Evolutionary conservation across 2,329 filamentous ascomycete genomes (phyloP).

Genomic region (Thermomyces lanuginosus): DNA sequence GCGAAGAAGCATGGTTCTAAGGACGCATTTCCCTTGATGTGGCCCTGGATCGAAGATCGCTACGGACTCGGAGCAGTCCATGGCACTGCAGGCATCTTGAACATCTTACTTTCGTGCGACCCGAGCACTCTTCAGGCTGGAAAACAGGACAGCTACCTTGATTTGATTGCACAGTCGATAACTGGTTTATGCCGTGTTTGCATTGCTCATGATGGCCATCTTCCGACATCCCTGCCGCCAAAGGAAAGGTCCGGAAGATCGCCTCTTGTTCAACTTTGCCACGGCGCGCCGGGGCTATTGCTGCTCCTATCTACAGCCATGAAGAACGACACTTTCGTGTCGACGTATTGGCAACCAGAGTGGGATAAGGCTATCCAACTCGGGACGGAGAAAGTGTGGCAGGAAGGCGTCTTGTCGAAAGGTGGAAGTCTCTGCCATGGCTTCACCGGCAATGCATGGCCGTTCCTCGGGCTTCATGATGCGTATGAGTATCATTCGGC

Average conservation of each 20-base stretch:
- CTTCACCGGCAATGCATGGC: conserved; percentile 26
- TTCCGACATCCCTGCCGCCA: conserved; percentile 22
- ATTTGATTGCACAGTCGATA: conserved; percentile 21
- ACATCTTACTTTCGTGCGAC: conserved; percentile 20
- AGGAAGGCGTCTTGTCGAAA: conserved; percentile 26
- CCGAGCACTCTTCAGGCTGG: conserved; percentile 15
- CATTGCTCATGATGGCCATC: conserved; percentile 20
- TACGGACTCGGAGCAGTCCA: conserved; percentile 19
- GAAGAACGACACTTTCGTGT: conserved; percentile 13
- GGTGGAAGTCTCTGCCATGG: conserved; percentile 28
- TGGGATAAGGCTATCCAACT: conserved; percentile 22
- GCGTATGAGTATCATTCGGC: conserved; percentile 17
- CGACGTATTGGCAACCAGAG: conserved; percentile 19
- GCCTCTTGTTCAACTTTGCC: conserved; percentile 26
- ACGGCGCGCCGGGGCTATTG: conserved; percentile 24
- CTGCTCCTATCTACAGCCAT: conserved; percentile 20
- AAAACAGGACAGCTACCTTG: conserved; percentile 11
- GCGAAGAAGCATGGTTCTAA: conserved; percentile 14
- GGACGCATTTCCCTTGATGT: conserved; percentile 25
- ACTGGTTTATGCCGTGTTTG: conserved; percentile 21
- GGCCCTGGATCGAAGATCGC: conserved; percentile 21
- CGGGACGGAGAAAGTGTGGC: conserved; percentile 22
- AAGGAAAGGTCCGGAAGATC: conserved; percentile 9
- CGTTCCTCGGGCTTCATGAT: conserved; percentile 22
- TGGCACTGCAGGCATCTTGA: conserved; percentile 21